Evolutionary conservation across 129 eudicot genomes (phyloP), one percentile per base, ranked within the genome.

Genomic region (Deinandra increscens): DNA sequence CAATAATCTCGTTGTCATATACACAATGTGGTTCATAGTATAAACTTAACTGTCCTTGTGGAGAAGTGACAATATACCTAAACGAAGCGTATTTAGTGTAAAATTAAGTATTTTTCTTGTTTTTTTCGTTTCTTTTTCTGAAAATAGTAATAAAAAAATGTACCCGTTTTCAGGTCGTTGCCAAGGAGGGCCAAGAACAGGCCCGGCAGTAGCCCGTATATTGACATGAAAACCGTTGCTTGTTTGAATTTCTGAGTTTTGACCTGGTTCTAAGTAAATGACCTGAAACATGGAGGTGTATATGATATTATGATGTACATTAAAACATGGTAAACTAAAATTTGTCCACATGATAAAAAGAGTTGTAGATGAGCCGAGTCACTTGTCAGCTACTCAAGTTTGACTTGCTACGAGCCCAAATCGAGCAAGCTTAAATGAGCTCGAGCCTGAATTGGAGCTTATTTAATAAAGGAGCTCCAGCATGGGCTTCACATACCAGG

Each of bases 161-260:
- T 78, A 89, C 98, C 98, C 98, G 20, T 89, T 93, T 81, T 93
- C 98, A 20, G 98, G 98, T n/a, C 95, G 96, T 78, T 93, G 98
- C 98, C 98, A 93, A 55, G 98, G 98, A 37, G 95, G 98, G 51
- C 98, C 96, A 18, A 93, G 76, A 81, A 93, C 85, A 0, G 98
- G 98, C 65, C 98, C 98, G 0, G 88, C 79, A 34, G 98, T 93
- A 17, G 98, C 98, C 63, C 80, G 81, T 33, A 89, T 59, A 77
- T 70, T 81, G 55, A 89, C 90, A 53, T 60, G 45, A 41, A 86
- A 80, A 60, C 87, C 91, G 46, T 78, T 66, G 23, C 77, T 83
- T 50, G 84, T 83, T 80, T 80, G 80, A 70, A 93, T 80, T 61
- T 89, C 86, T 50, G 75, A 74, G 60, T 71, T 80, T 72, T 93